A percentile compares a stretch with the other conserved stretches of the same genome.
phyloP scores from a whole-genome alignment of 1,139 yeast species.

The Geotrichum citri-aurantii region DNA sequence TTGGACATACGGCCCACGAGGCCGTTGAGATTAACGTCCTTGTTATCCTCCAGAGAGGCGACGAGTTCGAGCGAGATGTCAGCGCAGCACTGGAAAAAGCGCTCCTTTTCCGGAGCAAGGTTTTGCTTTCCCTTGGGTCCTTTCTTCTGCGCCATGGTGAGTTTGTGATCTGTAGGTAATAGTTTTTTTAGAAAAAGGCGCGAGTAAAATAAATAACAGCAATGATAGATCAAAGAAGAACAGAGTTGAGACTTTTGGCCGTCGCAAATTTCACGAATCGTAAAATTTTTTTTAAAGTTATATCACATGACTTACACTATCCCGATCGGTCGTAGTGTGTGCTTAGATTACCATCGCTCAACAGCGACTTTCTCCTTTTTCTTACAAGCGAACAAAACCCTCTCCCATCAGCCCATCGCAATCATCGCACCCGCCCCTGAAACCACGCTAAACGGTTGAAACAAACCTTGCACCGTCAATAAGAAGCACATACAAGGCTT shows the following conservation, averaged over 20 bases:
- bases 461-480: background rate
- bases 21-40: conserved; percentile 86
- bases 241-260: background rate
- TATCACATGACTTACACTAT: background rate
- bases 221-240: background rate
- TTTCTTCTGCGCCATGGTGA: conserved; percentile 18
- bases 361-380: background rate
- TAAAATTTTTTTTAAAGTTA: background rate
- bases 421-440: background rate
- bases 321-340: background rate
- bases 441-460: background rate
- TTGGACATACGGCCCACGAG: conserved; percentile 79
- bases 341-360: background rate
- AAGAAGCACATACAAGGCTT: too few relatives aligned
- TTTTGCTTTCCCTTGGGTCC: conserved; percentile 31
- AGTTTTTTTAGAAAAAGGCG: background rate
- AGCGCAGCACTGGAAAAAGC: conserved; percentile 88
- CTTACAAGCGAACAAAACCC: background rate
- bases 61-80: conserved; percentile 88
- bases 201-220: background rate
- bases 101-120: conserved; percentile 63
- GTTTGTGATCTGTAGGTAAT: background rate
- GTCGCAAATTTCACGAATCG: background rate
- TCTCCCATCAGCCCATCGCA: background rate
- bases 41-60: conserved; percentile 59